phyloP scores from a whole-genome alignment of 768 basidiomycete species.

The Phylloporus scabripes region DNA sequence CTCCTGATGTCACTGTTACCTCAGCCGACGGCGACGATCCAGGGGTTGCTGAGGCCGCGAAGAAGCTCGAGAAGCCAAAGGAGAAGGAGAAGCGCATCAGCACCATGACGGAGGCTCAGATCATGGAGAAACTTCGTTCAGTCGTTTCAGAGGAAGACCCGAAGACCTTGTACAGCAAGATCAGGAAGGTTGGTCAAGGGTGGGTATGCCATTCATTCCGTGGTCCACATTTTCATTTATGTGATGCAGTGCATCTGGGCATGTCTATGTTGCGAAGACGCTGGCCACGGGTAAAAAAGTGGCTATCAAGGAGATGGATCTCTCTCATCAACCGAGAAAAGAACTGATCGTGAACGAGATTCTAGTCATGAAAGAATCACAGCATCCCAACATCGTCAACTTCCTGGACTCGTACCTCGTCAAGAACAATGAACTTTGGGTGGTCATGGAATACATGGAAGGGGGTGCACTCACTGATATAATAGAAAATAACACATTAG shows the following conservation, averaged over 20 bases:
- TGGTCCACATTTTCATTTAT: not conserved
- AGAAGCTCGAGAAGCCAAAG: conserved; percentile 54
- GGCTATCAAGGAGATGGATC: conserved; percentile 98
- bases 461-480: conserved; percentile 96
- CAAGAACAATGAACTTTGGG: conserved; percentile 87
- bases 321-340: conserved; percentile 91
- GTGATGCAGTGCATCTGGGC: conserved; percentile 78
- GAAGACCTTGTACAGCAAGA: conserved; percentile 86
- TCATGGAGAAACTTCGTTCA: conserved; percentile 92
- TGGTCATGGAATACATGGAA: conserved; percentile 99
- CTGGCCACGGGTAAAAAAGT: conserved; percentile 80
- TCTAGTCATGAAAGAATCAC: conserved; percentile 97
- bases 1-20: conserved; percentile 48
- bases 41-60: conserved; percentile 62
- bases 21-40: conserved; percentile 40
- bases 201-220: conserved; percentile 38
- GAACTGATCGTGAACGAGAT: conserved; percentile 98
- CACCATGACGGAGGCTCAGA: conserved; percentile 95
- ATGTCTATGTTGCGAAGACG: conserved; percentile 96
- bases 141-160: conserved; percentile 89
- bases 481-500: conserved; percentile 93
- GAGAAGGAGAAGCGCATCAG: conserved; percentile 83
- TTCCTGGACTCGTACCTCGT: conserved; percentile 89
- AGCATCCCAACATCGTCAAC: conserved; percentile 96
- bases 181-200: conserved; percentile 99